These are phyloP conservation scores for Apiotrichum laibachii DNA, from an alignment of 1,284 basidiomycete genomes.

Conservation along the genomic window DNA sequence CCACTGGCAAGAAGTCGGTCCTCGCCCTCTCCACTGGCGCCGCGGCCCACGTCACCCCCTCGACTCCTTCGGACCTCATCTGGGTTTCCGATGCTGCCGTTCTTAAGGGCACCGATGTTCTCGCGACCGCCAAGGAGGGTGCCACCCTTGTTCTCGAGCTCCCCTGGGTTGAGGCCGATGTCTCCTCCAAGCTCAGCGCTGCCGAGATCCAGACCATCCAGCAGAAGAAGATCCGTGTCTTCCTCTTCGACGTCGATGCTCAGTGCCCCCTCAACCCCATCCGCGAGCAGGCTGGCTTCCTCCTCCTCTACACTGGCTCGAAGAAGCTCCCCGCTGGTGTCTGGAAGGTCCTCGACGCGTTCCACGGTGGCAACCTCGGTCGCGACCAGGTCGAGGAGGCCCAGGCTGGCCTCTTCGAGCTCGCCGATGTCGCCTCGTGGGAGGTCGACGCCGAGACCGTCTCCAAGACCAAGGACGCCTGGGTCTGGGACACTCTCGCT, in stretches of 20 bases:
- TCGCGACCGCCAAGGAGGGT: constrained; percentile 40
- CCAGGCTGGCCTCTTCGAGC: constrained; percentile 45
- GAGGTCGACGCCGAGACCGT: constrained; percentile 43
- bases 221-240: constrained; percentile 49
- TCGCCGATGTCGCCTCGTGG: constrained; percentile 33
- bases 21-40: constrained; percentile 39
- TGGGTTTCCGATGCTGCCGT: constrained; percentile 51
- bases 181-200: constrained; percentile 46
- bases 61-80: constrained; percentile 40
- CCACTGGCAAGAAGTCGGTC: constrained; percentile 49
- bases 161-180: constrained; percentile 50
- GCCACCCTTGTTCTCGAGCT: constrained; percentile 50
- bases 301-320: constrained; percentile 51
- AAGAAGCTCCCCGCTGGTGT: constrained; percentile 43
- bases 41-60: constrained; percentile 22
- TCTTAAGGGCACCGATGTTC: constrained; percentile 47
- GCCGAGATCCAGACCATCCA: constrained; percentile 47
- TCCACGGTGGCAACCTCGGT: constrained; percentile 45
- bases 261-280: constrained; percentile 39
- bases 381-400: constrained; percentile 49
- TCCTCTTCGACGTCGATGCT: constrained; percentile 46
- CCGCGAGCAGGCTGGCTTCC: constrained; percentile 50
- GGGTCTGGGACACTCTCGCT: constrained; percentile 50
- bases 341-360: constrained; percentile 49
- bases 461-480: constrained; percentile 41